A percentile compares a stretch with the other conserved stretches of the same genome.
Evolutionary conservation across 2,329 filamentous ascomycete species (phyloP).

Genomic region (Colletotrichum sp.): DNA sequence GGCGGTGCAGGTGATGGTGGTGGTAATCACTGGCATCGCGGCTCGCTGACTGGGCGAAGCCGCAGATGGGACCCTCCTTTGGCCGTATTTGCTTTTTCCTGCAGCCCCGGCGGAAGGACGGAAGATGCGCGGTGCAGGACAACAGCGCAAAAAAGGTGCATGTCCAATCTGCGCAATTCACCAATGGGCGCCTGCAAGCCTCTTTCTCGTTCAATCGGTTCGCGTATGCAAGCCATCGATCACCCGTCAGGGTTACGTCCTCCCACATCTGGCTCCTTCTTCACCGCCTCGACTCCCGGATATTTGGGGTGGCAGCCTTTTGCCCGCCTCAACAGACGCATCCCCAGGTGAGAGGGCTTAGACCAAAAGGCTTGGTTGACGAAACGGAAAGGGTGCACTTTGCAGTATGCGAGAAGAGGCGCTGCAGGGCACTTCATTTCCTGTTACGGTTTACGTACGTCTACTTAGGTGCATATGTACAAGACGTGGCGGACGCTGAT

Average conservation of each 20-base stretch:
- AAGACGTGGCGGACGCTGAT: background rate
- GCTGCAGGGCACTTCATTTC: background rate
- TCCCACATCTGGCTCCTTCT: background rate
- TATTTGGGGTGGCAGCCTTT: background rate
- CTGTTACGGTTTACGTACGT: background rate
- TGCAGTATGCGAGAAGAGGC: background rate
- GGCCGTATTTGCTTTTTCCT: conserved; percentile 18
- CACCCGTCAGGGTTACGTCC: background rate
- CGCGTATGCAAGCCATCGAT: conserved; percentile 4
- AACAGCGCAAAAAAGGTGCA: background rate
- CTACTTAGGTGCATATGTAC: background rate
- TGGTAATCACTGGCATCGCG: background rate
- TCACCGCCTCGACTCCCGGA: conserved; percentile 10
- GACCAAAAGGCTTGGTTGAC: background rate
- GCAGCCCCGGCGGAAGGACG: background rate
- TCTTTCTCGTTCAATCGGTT: background rate
- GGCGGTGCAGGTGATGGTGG: background rate
- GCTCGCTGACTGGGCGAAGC: background rate
- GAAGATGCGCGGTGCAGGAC: background rate
- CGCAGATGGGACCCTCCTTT: background rate
- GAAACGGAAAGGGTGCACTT: background rate
- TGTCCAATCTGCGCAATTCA: background rate
- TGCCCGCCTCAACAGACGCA: background rate
- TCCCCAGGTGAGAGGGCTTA: background rate
- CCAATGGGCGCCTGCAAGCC: background rate